These are phyloP conservation scores for Endogone sp. DNA, from an alignment of 192 early-diverging fungal species.

Conservation along the genomic window DNA sequence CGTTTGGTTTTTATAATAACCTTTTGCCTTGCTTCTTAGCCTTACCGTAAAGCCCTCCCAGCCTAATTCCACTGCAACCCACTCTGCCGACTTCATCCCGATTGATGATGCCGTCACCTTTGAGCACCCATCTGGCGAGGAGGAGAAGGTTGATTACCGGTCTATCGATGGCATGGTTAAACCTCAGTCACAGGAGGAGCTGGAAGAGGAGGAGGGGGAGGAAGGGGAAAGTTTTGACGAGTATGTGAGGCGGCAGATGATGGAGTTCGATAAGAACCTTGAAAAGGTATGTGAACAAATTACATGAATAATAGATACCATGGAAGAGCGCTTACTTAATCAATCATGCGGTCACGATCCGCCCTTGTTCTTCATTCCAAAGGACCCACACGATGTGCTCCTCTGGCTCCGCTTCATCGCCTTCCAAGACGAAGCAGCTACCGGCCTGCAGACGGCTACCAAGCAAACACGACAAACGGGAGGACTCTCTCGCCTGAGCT, in stretches of 20 bases:
- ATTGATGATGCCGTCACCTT: not conserved
- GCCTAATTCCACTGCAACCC: not conserved
- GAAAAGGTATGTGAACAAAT: conserved; percentile 6
- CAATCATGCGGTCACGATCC: not conserved
- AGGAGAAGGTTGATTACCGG: conserved; percentile 33
- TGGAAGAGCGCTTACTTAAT: conserved; percentile 6
- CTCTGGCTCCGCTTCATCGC: conserved; percentile 50
- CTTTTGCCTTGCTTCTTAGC: too few relatives aligned
- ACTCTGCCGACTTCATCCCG: not conserved
- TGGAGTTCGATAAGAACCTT: conserved; percentile 23
- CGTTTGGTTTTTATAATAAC: too few relatives aligned
- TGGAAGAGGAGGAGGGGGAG: conserved; percentile 23
- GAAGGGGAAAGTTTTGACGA: conserved; percentile 37
- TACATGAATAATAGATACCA: conserved; percentile 16
- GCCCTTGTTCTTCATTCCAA: not conserved
- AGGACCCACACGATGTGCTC: conserved; percentile 39
- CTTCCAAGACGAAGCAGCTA: conserved; percentile 42
- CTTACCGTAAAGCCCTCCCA: not conserved
- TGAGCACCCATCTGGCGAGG: not conserved
- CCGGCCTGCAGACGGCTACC: conserved; percentile 8
- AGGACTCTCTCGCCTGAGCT: conserved; percentile 12
- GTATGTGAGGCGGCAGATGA: conserved; percentile 24
- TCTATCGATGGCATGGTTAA: conserved; percentile 41
- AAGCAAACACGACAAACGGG: conserved; percentile 1
- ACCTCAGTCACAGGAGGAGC: conserved; percentile 20